Percentiles rank a stretch among this genome's conserved stretches.
Conservation (phyloP, 1,284 basidiomycete genomes). For the Pascua guehoae region DNA sequence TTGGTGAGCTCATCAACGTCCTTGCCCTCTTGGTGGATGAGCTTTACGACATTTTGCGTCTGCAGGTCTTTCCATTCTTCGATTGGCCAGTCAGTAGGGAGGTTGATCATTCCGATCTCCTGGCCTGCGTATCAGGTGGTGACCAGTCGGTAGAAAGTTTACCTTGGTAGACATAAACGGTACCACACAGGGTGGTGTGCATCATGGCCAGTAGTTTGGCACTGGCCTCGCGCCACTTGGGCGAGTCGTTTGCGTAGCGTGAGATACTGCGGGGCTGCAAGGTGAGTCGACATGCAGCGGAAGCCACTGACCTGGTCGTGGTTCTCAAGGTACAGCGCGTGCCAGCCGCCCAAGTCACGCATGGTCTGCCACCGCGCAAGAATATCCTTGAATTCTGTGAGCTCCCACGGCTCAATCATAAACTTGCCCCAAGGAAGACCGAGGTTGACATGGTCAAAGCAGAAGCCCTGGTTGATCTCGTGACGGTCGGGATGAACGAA, state of each 20-base stretch:
- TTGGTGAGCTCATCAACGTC: neutral
- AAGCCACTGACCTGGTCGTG: conserved; percentile 33
- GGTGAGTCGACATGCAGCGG: no score
- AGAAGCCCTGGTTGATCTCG: conserved; percentile 42
- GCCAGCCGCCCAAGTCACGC: conserved; percentile 58
- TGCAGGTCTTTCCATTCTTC: conserved; percentile 64
- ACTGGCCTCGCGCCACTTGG: conserved; percentile 56
- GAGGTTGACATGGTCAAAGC: conserved; percentile 33
- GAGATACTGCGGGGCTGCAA: conserved; percentile 57
- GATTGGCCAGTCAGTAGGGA: conserved; percentile 63
- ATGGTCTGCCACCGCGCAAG: conserved; percentile 61
- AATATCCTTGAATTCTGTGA: conserved; percentile 59
- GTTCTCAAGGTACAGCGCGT: conserved; percentile 8
- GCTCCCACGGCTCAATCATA: conserved; percentile 50
- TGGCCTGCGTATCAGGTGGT: conserved; percentile 60
- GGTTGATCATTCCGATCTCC: conserved; percentile 67
- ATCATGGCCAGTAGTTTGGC: conserved; percentile 65
- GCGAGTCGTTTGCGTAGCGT: conserved; percentile 62
- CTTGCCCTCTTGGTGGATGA: conserved; percentile 2
- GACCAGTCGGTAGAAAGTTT: no score
- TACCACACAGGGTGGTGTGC: conserved; percentile 62
- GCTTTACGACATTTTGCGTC: conserved; percentile 4
- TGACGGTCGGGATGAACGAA: conserved; percentile 61
- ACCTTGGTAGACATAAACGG: conserved; percentile 56
- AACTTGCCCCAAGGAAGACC: neutral